Evolutionary conservation across 2,329 filamentous ascomycete genomes (phyloP).

Genomic region (Cladosporium sp.): DNA sequence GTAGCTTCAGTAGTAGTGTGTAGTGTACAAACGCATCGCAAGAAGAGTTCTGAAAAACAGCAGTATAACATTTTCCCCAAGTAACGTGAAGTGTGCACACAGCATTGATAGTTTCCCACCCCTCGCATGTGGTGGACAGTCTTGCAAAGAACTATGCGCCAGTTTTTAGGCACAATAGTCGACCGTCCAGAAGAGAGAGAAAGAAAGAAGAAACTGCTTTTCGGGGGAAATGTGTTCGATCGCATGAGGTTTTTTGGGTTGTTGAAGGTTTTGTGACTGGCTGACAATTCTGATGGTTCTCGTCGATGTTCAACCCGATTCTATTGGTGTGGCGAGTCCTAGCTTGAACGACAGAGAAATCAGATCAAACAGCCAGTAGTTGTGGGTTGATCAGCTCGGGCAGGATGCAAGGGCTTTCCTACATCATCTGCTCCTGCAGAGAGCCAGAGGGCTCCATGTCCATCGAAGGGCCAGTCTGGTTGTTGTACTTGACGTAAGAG

Average conservation of each 20-base stretch:
- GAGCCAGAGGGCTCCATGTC: slow-evolving; percentile 67
- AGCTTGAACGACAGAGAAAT: background rate
- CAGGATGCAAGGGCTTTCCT: background rate
- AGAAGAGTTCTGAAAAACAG: background rate
- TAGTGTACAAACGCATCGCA: background rate
- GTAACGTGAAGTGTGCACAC: background rate
- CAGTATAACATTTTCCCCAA: background rate
- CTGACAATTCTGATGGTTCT: background rate
- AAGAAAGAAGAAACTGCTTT: background rate
- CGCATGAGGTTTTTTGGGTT: background rate
- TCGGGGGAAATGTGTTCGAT: background rate
- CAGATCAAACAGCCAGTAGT: background rate
- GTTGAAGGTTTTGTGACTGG: background rate
- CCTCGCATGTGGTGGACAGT: too few relatives aligned
- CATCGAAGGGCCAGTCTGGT: slow-evolving; percentile 64
- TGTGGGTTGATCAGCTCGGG: background rate
- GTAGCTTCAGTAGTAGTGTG: background rate
- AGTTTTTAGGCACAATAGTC: too few relatives aligned
- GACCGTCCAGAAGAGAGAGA: background rate
- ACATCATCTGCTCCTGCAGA: slow-evolving; percentile 87
- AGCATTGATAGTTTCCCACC: background rate
- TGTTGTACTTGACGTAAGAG: slow-evolving; percentile 90
- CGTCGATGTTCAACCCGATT: background rate
- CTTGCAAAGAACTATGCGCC: too few relatives aligned
- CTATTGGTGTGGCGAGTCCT: background rate